These are phyloP conservation scores for Linnemannia zychae DNA, from an alignment of 192 early-diverging fungal genomes.

Conservation along the genomic window DNA sequence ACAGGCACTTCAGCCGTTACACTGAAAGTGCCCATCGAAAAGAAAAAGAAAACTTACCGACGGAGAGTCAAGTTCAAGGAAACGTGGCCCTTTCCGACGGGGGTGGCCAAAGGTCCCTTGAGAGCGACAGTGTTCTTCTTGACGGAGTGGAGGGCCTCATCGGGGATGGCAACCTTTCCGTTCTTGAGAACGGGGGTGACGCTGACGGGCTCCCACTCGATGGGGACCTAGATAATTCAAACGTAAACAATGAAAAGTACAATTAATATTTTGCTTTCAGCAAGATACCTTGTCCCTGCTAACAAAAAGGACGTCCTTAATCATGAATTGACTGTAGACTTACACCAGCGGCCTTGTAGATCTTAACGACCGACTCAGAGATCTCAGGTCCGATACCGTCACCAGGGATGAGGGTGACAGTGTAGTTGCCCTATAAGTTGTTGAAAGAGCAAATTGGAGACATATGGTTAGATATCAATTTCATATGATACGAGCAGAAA, in stretches of 20 bases:
- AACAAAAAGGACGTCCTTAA: not conserved
- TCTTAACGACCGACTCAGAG: slow-evolving; percentile 89
- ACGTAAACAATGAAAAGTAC: not conserved
- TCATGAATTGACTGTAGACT: slow-evolving; percentile 23
- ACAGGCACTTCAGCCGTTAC: too few species aligned
- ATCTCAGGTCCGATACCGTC: slow-evolving; percentile 99
- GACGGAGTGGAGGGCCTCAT: slow-evolving; percentile 91
- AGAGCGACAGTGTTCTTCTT: slow-evolving; percentile 97
- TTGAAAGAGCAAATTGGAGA: not conserved
- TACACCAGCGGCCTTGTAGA: slow-evolving; percentile 92
- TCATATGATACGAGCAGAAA: not conserved
- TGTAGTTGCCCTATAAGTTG: slow-evolving; percentile 76
- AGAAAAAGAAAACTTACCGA: slow-evolving; percentile 53
- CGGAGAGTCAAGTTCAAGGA: slow-evolving; percentile 91
- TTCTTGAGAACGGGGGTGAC: slow-evolving; percentile 94
- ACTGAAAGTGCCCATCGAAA: not conserved
- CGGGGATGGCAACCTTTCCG: slow-evolving; percentile 94
- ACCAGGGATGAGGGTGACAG: slow-evolving; percentile 95
- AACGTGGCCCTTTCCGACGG: slow-evolving; percentile 99
- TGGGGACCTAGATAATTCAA: slow-evolving; percentile 75
- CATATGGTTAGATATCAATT: not conserved
- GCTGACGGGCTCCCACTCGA: slow-evolving; percentile 96
- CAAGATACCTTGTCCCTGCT: not conserved
- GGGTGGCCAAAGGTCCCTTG: slow-evolving; percentile 97
- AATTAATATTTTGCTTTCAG: not conserved